Base-by-base conservation (phyloP, 2,329 filamentous ascomycete species). In the Emericellopsis atlantica region DNA sequence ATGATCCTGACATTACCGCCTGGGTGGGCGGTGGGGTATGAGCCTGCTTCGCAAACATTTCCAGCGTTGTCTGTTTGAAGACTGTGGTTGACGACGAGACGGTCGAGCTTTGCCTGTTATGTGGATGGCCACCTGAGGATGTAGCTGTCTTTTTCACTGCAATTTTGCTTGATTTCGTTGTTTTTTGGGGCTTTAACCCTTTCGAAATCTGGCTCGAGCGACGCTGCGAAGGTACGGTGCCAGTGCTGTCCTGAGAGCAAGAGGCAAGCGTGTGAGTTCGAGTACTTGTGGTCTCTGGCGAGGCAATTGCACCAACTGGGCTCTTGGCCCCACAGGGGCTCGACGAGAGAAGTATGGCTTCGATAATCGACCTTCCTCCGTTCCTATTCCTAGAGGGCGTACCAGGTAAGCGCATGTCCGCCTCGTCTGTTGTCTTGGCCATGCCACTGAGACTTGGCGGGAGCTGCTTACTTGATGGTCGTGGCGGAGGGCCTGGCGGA, bases 291-390 rank as follows among this genome's bases (percentile, higher is more conserved):
- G 6, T 12, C 8, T 29, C 12, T 29, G 26, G 6, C 26, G 26
- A 29, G 4, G 26, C 12, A 12, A 29, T 29, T 4, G 26, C 9
- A 29, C 26, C 26, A 29, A 6, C 9, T 29, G 26, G 12, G 12
- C 26, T 12, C 26, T 29, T 29, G 26, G 26, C 4, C 9, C 39
- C 43, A 53, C 53, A 47, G 40, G 67, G 66, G 45, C 66, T 69
- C 53, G 66, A 69, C 48, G 60, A 54, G 53, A 70, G 61, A 46
- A 62, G 38, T 55, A 70, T 67, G 45, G 65, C 48, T 49, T 68
- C 57, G 12, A 51, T 51, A 48, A 42, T 42, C 43, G 44, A 9
- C 12, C 40, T 42, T 39, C 41, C 40, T 26, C 41, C 32, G 43
- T 37, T 50, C 48, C 44, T 48, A 44, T 49, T 58, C 51, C 64